Percentiles rank a stretch among this genome's conserved stretches.
phyloP scores from a whole-genome alignment of 208 protist genomes.

The Leishmania tropica region DNA sequence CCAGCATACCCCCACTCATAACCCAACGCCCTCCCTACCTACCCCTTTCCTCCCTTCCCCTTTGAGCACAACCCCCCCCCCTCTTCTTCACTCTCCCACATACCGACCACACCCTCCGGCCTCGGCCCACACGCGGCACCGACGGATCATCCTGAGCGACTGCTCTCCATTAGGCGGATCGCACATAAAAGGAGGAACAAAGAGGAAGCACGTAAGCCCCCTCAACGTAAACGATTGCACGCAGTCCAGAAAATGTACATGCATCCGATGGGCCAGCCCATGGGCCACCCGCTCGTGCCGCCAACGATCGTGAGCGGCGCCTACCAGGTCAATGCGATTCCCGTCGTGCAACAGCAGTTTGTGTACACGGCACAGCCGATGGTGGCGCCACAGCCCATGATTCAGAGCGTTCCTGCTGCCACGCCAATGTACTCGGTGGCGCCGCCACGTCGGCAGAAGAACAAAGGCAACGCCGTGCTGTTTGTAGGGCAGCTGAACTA shows the following conservation, averaged over 20 bases:
- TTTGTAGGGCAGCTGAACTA: slow-evolving; percentile 54
- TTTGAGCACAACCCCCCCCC: neutral
- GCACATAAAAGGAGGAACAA: neutral
- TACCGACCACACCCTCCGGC: neutral
- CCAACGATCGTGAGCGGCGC: slow-evolving; percentile 1
- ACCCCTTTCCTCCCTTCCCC: neutral
- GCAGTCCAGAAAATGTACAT: slow-evolving; percentile 13
- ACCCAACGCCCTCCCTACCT: neutral
- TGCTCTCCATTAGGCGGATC: neutral
- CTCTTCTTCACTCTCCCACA: neutral
- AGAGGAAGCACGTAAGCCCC: neutral
- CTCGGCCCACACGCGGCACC: neutral
- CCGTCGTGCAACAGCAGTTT: slow-evolving; percentile 22
- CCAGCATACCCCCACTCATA: neutral
- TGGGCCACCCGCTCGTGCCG: neutral
- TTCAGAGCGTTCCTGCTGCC: slow-evolving; percentile 1
- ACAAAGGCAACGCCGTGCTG: slow-evolving; percentile 39
- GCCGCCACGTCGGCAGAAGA: slow-evolving; percentile 22
- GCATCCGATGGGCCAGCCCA: slow-evolving; percentile 14
- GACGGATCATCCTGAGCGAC: slow-evolving; percentile 1
- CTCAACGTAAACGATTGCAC: neutral
- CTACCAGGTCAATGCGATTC: slow-evolving; percentile 9
- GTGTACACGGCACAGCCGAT: slow-evolving; percentile 26
- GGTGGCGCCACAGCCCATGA: slow-evolving; percentile 9
- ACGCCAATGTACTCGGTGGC: slow-evolving; percentile 20